A percentile compares a stretch with the other conserved stretches of the same genome.
phyloP scores from a whole-genome alignment of 2,329 filamentous ascomycete genomes.

The Teratosphaeria epicoccoides region DNA sequence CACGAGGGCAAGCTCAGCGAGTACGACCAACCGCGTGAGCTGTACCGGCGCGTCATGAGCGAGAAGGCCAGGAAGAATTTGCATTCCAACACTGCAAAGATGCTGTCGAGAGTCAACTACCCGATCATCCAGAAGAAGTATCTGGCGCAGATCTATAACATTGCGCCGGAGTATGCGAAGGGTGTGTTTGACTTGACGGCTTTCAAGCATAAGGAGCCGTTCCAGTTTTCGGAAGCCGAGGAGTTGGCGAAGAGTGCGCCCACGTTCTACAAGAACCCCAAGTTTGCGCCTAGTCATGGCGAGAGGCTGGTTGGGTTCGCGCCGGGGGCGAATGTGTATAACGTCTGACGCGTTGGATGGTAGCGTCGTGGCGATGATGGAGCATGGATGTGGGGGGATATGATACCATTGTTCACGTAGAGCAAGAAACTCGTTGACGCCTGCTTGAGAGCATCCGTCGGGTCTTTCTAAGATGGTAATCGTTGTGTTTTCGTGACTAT shows the following conservation, averaged over 20 bases:
- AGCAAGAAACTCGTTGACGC: background rate
- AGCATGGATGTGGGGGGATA: too few species aligned
- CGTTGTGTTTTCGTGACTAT: too few species aligned
- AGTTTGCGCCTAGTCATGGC: conserved; percentile 32
- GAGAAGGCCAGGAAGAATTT: conserved; percentile 35
- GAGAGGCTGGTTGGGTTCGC: conserved; percentile 32
- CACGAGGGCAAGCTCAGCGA: conserved; percentile 44
- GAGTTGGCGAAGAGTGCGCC: conserved; percentile 35
- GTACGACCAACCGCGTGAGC: conserved; percentile 41
- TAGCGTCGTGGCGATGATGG: too few species aligned
- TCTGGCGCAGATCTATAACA: conserved; percentile 42
- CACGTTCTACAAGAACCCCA: conserved; percentile 36
- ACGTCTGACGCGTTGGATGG: conserved; percentile 6
- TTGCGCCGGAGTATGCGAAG: conserved; percentile 36
- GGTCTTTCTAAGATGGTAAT: too few species aligned
- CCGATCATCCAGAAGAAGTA: conserved; percentile 35
- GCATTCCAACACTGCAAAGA: conserved; percentile 39
- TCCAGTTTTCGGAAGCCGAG: conserved; percentile 38
- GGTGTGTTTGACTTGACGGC: conserved; percentile 35
- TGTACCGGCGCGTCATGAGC: conserved; percentile 40
- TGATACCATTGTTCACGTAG: background rate
- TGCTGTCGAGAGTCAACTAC: conserved; percentile 20
- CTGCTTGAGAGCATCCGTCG: too few species aligned
- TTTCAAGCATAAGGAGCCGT: conserved; percentile 33
- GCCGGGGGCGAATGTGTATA: conserved; percentile 27